Conservation (phyloP, 2,329 filamentous ascomycete species). For the Neophaeococcomyces aloes region DNA sequence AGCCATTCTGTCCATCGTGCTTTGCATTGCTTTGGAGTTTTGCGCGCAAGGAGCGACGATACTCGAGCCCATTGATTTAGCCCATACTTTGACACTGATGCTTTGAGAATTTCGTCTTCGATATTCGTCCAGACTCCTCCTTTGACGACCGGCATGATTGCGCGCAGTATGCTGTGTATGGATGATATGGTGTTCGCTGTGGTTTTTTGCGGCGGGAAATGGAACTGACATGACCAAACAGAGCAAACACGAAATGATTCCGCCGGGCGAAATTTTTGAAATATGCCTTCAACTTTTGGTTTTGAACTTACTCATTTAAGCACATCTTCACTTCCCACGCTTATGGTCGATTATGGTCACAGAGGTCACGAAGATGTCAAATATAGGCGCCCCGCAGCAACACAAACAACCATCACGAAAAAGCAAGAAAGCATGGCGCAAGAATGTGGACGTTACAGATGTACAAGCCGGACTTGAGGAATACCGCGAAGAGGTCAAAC, state of each 20-base stretch:
- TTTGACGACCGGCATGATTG: constrained; percentile 53
- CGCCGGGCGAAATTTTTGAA: too few species aligned
- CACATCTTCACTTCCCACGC: too few species aligned
- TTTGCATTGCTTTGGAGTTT: constrained; percentile 98
- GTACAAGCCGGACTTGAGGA: constrained; percentile 72
- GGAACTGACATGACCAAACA: too few species aligned
- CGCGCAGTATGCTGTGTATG: not conserved
- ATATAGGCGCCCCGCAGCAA: constrained; percentile 49
- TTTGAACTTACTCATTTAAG: too few species aligned
- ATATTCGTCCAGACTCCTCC: constrained; percentile 61
- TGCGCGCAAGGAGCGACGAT: constrained; percentile 89
- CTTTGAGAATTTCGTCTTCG: constrained; percentile 94
- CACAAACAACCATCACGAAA: constrained; percentile 86
- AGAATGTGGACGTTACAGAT: constrained; percentile 89
- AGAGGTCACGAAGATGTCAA: not conserved
- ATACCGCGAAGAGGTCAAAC: constrained; percentile 79
- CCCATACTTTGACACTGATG: constrained; percentile 86
- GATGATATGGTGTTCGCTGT: not conserved
- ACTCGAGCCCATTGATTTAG: constrained; percentile 98
- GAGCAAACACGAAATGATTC: too few species aligned
- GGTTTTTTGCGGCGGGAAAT: too few species aligned
- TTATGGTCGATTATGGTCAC: too few species aligned
- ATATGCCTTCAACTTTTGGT: too few species aligned
- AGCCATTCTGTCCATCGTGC: constrained; percentile 98
- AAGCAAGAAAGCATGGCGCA: constrained; percentile 97